Base-by-base conservation (phyloP, 805 yeast genomes). In the Torulaspora indica region DNA sequence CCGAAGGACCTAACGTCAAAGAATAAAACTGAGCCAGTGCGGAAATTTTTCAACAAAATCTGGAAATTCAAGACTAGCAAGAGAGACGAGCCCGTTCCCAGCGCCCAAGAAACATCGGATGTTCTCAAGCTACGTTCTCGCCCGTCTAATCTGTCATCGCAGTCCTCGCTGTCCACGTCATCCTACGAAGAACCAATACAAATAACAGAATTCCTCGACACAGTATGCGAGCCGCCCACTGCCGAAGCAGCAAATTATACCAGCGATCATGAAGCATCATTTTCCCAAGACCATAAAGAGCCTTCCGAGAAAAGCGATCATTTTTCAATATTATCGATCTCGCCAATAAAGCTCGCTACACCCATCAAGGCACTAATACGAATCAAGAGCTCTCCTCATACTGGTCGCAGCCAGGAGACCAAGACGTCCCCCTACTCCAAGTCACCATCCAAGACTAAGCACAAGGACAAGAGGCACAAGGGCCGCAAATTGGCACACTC, bases 301-400 rank as follows among this genome's bases (percentile, higher is more conserved):
- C n/a, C 28, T 29, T 3, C 33, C 18, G 35, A 35, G 25, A 30
- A 8, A 15, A 23, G 25, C 23, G 46, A 38, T 15, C 31, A 31
- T 35, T 23, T 43, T 13, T 44, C 54, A 17, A 39, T 45, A 24
- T 38, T 42, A 12, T 48, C 50, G 36, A 45, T 49, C 13, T 48
- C 56, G 10, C 54, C 57, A 2, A 48, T 56, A 30, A 52, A 49
- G 13, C 43, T 58, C 13, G 55, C 56, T 10, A 54, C 63, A 2
- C 61, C 63, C 12, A 52, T 58, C 15, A 57, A 56, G 36, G 54
- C 54, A 35, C 44, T 58, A 3, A 56, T 58, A 31, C 45, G 57
- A 17, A 47, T 55, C 7, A 48, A 48, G 24, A 50, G 46, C 35
- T 48, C 61, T 3, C 61, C 62, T 8, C 52, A 49, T 9, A 44